phyloP scores from a whole-genome alignment of 352 stramenopile genomes.

The Aphanomyces stellatus region DNA sequence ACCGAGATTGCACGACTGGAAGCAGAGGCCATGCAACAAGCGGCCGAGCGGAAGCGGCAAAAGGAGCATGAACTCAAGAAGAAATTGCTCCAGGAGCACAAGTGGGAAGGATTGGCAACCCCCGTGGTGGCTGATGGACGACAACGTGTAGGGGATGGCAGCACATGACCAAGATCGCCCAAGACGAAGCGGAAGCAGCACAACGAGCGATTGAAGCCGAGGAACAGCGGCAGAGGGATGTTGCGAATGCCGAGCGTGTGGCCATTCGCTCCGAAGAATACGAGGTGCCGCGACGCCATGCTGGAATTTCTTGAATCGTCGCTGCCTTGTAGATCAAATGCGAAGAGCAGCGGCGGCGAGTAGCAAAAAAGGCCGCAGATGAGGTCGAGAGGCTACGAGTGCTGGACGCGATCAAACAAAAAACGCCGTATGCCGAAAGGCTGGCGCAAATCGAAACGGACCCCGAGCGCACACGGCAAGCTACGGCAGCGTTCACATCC shows the following conservation, averaged over 20 bases:
- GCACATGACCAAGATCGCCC: conserved; percentile 37
- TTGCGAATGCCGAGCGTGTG: conserved; percentile 56
- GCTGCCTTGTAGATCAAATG: conserved; percentile 36
- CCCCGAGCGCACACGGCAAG: conserved; percentile 51
- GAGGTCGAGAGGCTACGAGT: conserved; percentile 36
- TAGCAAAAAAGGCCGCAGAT: conserved; percentile 22
- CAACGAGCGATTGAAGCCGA: conserved; percentile 29
- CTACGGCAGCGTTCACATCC: conserved; percentile 54
- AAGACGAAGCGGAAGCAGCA: conserved; percentile 31
- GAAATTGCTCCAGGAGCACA: conserved; percentile 48
- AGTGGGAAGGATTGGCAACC: conserved; percentile 18
- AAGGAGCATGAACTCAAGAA: conserved; percentile 44
- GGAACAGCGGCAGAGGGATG: conserved; percentile 28
- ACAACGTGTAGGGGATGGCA: conserved; percentile 14
- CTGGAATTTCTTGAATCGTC: neutral
- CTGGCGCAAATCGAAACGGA: conserved; percentile 47
- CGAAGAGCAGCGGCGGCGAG: conserved; percentile 30
- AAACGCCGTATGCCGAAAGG: conserved; percentile 58
- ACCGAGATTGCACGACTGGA: conserved; percentile 5
- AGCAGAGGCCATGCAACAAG: neutral
- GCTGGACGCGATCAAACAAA: conserved; percentile 52
- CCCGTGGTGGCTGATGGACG: neutral
- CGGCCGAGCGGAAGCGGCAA: conserved; percentile 22
- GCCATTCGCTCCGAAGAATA: conserved; percentile 46
- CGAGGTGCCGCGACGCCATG: conserved; percentile 29